Evolutionary conservation across 768 basidiomycete genomes (phyloP), one percentile per base, ranked within the genome.

Genomic region (Russula griseocarnosa): DNA sequence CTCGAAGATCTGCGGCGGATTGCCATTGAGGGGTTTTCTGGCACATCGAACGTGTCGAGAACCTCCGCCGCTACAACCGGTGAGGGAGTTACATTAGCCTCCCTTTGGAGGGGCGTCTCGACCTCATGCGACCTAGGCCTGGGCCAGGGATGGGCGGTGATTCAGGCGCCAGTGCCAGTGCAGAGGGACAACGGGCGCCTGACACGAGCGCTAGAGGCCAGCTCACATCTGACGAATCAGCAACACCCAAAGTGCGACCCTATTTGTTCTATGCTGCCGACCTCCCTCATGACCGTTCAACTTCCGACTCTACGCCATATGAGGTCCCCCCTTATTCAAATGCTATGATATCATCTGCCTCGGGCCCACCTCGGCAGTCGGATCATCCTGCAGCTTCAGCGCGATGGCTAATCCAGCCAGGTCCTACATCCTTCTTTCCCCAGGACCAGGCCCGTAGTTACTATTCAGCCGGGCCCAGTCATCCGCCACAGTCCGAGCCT

Each of bases 41-140:
- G 67, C 9, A 42, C 76, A 72, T 61, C 70, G 75, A 20, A 46
- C 57, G 30, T 8, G 55, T 46, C 63, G 22, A 26, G 24, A n/a
- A 26, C 58, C 20, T 51, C 59, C 26, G 49, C 56, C 22, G 58
- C 59, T 28, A 58, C 47, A 22, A 57, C 68, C 16, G 81, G 81
- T 7, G 83, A 88, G 71, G 92, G 38, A 82, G 85, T 67, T 98
- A 97, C 73, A 80, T 78, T 61, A 87, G 83, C 56, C 74, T 98
- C 76, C 95, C 95, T 18, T 78, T 97, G 24, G 88, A 92, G 62
- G 94, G 94, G 6, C 86, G 94, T 53, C 80, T 95, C 60, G 93
- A 96, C 71, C 79, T 98, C 69, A 88, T 97, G 80, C 84, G 87
- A 60, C 88, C 83, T 5, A 72, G 69, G 51, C 69, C 70, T 30